These are phyloP conservation scores for Paramecium sexaurelia DNA, from an alignment of 73 alveolate genomes.

Conservation along the genomic window DNA sequence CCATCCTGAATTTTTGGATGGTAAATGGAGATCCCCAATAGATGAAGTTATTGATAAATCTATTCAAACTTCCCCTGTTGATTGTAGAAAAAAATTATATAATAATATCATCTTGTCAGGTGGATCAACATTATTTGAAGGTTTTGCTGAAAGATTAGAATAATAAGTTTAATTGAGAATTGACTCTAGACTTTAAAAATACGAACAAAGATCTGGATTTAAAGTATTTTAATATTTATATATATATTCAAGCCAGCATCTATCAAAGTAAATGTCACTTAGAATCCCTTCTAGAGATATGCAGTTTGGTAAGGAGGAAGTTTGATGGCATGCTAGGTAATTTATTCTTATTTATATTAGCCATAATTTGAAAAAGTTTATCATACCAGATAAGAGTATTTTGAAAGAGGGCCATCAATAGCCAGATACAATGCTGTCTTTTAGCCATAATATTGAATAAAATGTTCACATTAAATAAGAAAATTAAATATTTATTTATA, in stretches of 20 bases:
- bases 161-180: slow-evolving; percentile 81
- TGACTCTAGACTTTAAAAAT: slow-evolving; percentile 79
- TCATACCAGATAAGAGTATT: slow-evolving; percentile 89
- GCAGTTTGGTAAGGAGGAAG: slow-evolving; percentile 98
- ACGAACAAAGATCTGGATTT: slow-evolving; percentile 71
- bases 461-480: slow-evolving; percentile 25
- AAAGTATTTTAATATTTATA: not conserved
- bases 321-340: slow-evolving; percentile 76
- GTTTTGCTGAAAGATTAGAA: slow-evolving; percentile 92
- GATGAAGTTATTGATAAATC: slow-evolving; percentile 90
- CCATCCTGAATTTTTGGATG: slow-evolving; percentile 77
- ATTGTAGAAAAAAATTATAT: slow-evolving; percentile 93
- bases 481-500: not conserved
- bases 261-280: slow-evolving; percentile 80
- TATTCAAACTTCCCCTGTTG: slow-evolving; percentile 93
- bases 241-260: slow-evolving; percentile 70
- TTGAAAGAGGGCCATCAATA: slow-evolving; percentile 94
- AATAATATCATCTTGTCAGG: slow-evolving; percentile 97
- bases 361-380: slow-evolving; percentile 78
- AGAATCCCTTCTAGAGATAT: slow-evolving; percentile 85
- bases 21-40: slow-evolving; percentile 88
- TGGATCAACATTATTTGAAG: slow-evolving; percentile 95
- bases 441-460: slow-evolving; percentile 59
- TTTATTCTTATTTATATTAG: not conserved
- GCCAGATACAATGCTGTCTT: slow-evolving; percentile 95